phyloP scores from a whole-genome alignment of 139 green algal species.

The Tetratostichococcus sp. region DNA sequence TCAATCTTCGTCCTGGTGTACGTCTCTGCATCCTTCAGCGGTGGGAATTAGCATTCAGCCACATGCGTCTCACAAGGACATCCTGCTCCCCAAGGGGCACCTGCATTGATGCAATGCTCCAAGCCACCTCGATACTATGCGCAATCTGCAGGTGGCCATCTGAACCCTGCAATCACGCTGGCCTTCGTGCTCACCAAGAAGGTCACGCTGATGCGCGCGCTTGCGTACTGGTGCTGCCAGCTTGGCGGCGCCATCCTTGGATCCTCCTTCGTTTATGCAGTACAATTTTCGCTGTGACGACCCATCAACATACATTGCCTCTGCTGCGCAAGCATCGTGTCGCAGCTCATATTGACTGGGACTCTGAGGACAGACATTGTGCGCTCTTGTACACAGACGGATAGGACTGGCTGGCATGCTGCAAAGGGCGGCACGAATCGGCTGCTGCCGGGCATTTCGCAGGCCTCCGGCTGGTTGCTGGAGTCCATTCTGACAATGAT shows the following conservation, averaged over 20 bases:
- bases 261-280: constrained; percentile 4
- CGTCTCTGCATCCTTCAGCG: not conserved
- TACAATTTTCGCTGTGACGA: not conserved
- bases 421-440: not conserved
- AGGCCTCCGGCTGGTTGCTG: not conserved
- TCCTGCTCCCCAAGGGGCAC: no score
- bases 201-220: constrained; percentile 41
- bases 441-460: not conserved
- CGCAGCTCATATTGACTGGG: no score
- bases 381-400: not conserved
- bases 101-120: no score
- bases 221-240: constrained; percentile 21
- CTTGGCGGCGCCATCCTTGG: constrained; percentile 5
- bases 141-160: constrained; percentile 20
- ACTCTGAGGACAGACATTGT: no score
- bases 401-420: not conserved
- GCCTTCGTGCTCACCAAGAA: constrained; percentile 9
- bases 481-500: constrained; percentile 2
- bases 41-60: not conserved
- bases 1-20: not conserved
- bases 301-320: no score
- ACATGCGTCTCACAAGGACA: not conserved
- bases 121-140: no score
- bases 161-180: constrained; percentile 31
- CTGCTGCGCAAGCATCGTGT: no score